Base-by-base conservation (phyloP, 495 filamentous ascomycete genomes). In the Hypomontagnella submonticulosa region DNA sequence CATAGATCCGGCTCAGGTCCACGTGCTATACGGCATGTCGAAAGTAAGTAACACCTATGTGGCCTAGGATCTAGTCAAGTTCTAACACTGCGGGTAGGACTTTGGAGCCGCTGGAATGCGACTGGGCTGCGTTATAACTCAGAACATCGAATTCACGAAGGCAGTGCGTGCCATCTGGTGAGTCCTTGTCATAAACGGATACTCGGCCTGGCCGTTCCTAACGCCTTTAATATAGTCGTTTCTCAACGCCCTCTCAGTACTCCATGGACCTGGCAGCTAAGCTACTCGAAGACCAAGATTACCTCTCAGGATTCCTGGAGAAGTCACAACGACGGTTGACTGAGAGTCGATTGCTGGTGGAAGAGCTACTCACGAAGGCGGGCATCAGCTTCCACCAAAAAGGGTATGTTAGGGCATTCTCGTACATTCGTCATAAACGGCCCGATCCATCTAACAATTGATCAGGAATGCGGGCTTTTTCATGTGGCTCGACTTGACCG, bases 21-120 rank as follows among this genome's bases (percentile, higher is more conserved):
- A 90, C 72, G 79, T 85, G 1, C 71, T 89, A 0, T 90, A 84
- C 69, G 87, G 87, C 0, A 79, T 87, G 76, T 80, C 77, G 33
- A 88, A 89, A 61, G 79, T 72, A 46, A 16, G 57, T 42, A 13
- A 37, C 18, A 4, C 0, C 10, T 10, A 2, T 4, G 12, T n/a
- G 4, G 4, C 49, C 42, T 34, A 32, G 3, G 5, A 30, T 9
- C 9, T 10, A 62, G 10, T 15, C n/a, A 34, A 9, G 16, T 27
- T 56, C 15, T 68, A n/a, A 58, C n/a, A 32, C 44, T 8, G 3
- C 16, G 16, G 10, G 6, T 54, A 74, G 68, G 87, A 90, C 63
- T 87, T 88, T 57, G 82, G 79, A 0, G 78, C 81, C 0, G 81
- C 78, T 41, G 87, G 88, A 0, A 71, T 89, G 15, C 77, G 87